Percentiles rank a stretch among this genome's conserved stretches.
Evolutionary conservation across 352 stramenopile species (phyloP).

Genomic region (Phytophthora chlamydospora): DNA sequence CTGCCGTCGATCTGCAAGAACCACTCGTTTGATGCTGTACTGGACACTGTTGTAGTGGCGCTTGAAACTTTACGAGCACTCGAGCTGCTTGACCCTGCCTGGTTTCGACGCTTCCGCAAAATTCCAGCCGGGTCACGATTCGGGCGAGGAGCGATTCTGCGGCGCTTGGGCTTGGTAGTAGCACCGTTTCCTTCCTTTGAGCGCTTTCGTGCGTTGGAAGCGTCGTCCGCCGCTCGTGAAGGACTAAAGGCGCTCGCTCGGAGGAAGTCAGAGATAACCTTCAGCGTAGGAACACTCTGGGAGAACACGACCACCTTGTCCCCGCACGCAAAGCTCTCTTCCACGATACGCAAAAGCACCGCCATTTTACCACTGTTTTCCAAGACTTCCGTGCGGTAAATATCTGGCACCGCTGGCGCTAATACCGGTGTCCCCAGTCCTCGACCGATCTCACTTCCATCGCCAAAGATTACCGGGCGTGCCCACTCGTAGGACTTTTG

Average conservation of each 20-base stretch:
- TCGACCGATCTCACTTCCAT: constrained; percentile 3
- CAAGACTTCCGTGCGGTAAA: constrained; percentile 56
- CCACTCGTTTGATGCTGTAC: constrained; percentile 48
- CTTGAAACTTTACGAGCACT: constrained; percentile 7
- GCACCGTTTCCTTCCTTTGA: constrained; percentile 12
- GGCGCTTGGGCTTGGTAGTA: constrained; percentile 39
- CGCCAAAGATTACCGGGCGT: constrained; percentile 48
- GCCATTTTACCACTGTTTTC: constrained; percentile 87
- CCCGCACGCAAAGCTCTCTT: constrained; percentile 70
- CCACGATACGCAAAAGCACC: constrained; percentile 73
- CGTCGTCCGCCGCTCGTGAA: constrained; percentile 31
- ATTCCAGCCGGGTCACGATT: constrained; percentile 68
- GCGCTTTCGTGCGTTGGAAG: constrained; percentile 24
- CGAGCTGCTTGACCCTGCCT: constrained; percentile 11
- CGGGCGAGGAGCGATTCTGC: constrained; percentile 32
- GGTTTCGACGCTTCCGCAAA: constrained; percentile 49
- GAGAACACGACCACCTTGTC: constrained; percentile 92
- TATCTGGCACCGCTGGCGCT: neutral
- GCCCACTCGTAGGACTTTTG: constrained; percentile 78
- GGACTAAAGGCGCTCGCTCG: constrained; percentile 60
- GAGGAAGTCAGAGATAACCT: constrained; percentile 80
- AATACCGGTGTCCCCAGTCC: neutral
- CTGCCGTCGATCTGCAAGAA: constrained; percentile 86
- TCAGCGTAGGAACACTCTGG: constrained; percentile 86
- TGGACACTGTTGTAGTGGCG: neutral